Percentiles rank a stretch among this genome's conserved stretches.
Conservation (phyloP, 345 rosid species). For the Salix purpurea region DNA sequence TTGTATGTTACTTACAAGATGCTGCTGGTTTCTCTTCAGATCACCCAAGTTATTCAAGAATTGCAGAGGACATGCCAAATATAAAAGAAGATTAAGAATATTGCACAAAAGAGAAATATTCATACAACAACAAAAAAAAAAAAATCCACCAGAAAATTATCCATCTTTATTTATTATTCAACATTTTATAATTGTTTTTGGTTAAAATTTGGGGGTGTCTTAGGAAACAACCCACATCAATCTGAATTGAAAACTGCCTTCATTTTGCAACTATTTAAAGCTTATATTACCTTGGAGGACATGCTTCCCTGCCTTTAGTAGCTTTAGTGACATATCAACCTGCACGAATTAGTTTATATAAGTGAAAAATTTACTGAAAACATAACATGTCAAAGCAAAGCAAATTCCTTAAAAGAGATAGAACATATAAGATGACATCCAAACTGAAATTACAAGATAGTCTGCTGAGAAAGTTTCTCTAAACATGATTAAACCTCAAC, state of each 20-base stretch:
- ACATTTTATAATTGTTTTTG: neutral
- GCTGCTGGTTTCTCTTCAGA: slow-evolving; percentile 95
- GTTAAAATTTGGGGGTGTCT: neutral
- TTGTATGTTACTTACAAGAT: slow-evolving; percentile 57
- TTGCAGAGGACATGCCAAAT: slow-evolving; percentile 22
- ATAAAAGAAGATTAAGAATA: slow-evolving; percentile 26
- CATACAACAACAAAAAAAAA: neutral
- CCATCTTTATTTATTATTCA: neutral
- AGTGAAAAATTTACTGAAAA: neutral
- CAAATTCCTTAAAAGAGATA: neutral
- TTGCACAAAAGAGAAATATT: slow-evolving; percentile 2
- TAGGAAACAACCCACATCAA: neutral
- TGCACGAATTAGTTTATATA: slow-evolving; percentile 25
- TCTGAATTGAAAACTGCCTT: neutral
- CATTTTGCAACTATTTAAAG: neutral
- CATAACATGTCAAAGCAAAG: neutral
- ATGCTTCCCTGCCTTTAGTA: slow-evolving; percentile 87
- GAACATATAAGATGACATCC: neutral
- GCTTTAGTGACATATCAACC: slow-evolving; percentile 74
- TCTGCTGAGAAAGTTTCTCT: too few relatives aligned
- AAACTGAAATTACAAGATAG: too few relatives aligned
- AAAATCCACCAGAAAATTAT: neutral
- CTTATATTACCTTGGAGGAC: slow-evolving; percentile 72
- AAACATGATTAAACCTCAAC: too few relatives aligned
- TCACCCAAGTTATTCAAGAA: slow-evolving; percentile 42